Conservation (phyloP, 176 grass and related monocot species). For the Oryza nivara region DNA sequence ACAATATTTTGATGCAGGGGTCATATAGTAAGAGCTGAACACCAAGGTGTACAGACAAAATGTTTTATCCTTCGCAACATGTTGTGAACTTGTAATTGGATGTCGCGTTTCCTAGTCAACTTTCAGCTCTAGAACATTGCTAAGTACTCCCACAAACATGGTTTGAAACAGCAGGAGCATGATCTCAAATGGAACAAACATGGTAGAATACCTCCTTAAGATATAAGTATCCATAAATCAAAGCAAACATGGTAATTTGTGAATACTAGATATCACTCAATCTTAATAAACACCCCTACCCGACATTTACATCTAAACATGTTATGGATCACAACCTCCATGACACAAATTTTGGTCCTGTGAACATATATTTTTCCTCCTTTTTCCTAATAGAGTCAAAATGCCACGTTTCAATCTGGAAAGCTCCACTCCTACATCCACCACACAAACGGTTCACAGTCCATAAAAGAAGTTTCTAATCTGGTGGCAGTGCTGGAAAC, state of each 20-base stretch:
- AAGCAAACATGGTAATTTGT: background rate
- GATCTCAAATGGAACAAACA: background rate
- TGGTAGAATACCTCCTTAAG: background rate
- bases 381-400: background rate
- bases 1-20: constrained; percentile 7
- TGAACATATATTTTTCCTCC: background rate
- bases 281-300: background rate
- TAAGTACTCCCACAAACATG: background rate
- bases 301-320: constrained; percentile 3
- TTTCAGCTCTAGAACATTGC: background rate
- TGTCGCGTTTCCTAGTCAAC: background rate
- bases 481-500: background rate
- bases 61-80: background rate
- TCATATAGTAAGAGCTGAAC: background rate
- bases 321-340: background rate
- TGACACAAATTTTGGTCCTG: background rate
- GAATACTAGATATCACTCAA: background rate
- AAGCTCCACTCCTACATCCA: background rate
- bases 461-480: background rate
- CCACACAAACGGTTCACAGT: background rate
- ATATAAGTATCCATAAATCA: background rate
- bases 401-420: constrained; percentile 19
- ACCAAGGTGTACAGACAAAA: background rate
- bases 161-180: background rate
- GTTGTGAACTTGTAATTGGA: background rate